Evolutionary conservation across 23 red algal genomes (phyloP), one percentile per base, ranked within the genome.

Genomic region (Cyanidium caldarium): DNA sequence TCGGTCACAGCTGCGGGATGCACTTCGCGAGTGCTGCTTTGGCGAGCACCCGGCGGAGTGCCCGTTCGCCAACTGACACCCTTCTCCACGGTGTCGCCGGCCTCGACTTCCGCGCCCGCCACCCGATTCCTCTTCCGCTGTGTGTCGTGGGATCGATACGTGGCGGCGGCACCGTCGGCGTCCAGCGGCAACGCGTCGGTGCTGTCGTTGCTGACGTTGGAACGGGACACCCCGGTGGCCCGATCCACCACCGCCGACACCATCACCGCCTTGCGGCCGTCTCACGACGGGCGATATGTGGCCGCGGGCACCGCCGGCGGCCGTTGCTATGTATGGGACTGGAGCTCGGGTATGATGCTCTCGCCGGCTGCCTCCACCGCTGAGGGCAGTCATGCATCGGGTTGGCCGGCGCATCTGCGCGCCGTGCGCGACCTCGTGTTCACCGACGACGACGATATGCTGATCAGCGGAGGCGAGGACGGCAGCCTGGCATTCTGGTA

Each of bases 131-230:
- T n/a, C n/a, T n/a, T n/a, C n/a, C n/a, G n/a, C n/a, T n/a, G n/a
- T n/a, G n/a, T n/a, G n/a, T n/a, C n/a, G n/a, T 61, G 51, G 51
- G 51, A 61, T 61, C 51, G 51, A 28, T 28, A 61, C 21, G 51
- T 61, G 51, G 5, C 31, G 7, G 51, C 10, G 21, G 13, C 7
- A 61, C 19, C 51, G 31, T 25, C 23, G 51, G 51, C 21, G n/a
- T 28, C 10, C 13, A 12, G 7, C 19, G 31, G 23, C 19, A 28
- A 16, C 7, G 10, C 23, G 21, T 61, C 21, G 31, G n/a, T n/a
- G n/a, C n/a, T n/a, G n/a, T n/a, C 7, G 5, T 61, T 21, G 7
- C 31, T 12, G n/a, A 61, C 51, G 13, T 28, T 61, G 7, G 51
- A 61, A 25, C 51, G 51, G n/a, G 51, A 61, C 10, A 14, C 51